Evolutionary conservation across 116 monocot species (phyloP).

Genomic region (Cymodocea nodosa): DNA sequence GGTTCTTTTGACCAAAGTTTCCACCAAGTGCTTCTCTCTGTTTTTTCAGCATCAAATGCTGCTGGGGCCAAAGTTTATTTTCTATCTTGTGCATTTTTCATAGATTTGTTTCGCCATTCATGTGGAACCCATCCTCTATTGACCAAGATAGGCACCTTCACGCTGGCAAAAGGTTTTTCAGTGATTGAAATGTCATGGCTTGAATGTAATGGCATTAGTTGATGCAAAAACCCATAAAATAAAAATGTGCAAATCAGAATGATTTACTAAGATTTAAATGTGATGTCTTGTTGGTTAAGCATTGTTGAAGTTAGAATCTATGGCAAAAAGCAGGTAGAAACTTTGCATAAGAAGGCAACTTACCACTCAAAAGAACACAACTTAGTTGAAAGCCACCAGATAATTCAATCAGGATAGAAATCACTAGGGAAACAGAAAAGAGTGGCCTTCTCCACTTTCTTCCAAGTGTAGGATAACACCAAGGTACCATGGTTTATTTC

Average conservation of each 20-base stretch:
- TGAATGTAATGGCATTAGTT: neutral
- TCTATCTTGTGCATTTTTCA: constrained; percentile 13
- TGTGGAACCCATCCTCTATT: constrained; percentile 94
- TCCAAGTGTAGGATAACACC: too few relatives aligned
- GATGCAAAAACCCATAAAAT: neutral
- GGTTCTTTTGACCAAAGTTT: constrained; percentile 67
- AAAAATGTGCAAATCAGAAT: neutral
- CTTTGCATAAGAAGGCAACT: too few relatives aligned
- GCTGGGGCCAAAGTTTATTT: constrained; percentile 12
- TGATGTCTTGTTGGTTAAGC: too few relatives aligned
- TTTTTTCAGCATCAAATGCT: constrained; percentile 6
- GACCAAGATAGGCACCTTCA: constrained; percentile 62
- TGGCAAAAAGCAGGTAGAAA: too few relatives aligned
- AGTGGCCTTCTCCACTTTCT: too few relatives aligned
- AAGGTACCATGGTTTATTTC: too few relatives aligned
- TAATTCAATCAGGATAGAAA: too few relatives aligned
- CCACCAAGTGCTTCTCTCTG: constrained; percentile 34
- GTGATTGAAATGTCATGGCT: neutral
- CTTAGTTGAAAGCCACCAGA: too few relatives aligned
- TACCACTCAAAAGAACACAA: too few relatives aligned
- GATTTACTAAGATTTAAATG: too few relatives aligned
- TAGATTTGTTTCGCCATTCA: constrained; percentile 39
- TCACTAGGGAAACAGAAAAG: too few relatives aligned
- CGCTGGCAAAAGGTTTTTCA: constrained; percentile 25
- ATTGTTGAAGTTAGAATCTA: too few relatives aligned